Evolutionary conservation across 139 green algal species (phyloP).

Genomic region (Choricystis sp.): DNA sequence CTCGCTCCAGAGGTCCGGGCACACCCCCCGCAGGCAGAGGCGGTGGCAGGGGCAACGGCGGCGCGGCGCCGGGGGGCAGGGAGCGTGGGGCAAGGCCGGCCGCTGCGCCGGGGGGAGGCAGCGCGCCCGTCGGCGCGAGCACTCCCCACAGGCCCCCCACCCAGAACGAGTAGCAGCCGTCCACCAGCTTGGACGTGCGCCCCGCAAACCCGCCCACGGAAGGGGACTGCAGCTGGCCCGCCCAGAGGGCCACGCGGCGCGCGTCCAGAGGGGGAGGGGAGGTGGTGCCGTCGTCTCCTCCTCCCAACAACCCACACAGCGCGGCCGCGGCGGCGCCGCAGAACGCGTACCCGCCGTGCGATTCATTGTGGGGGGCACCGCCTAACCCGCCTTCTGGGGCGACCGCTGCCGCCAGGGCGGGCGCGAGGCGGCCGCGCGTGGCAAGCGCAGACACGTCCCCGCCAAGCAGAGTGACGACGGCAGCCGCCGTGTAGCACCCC

Average conservation of each 20-base stretch:
- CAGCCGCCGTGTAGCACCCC: slow-evolving; percentile 80
- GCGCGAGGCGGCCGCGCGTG: slow-evolving; percentile 24
- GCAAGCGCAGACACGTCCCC: slow-evolving; percentile 48
- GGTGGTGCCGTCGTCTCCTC: background rate
- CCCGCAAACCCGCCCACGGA: slow-evolving; percentile 91
- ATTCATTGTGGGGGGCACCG: slow-evolving; percentile 90
- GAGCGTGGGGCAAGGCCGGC: slow-evolving; percentile 1
- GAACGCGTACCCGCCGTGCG: slow-evolving; percentile 96
- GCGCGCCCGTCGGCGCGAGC: too few species aligned
- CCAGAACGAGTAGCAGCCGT: slow-evolving; percentile 96
- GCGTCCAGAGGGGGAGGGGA: slow-evolving; percentile 38
- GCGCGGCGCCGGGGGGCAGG: background rate
- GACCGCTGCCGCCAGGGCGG: slow-evolving; percentile 53
- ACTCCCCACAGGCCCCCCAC: too few species aligned
- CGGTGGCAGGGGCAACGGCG: slow-evolving; percentile 1
- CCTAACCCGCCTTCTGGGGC: slow-evolving; percentile 78
- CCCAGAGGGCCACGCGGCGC: slow-evolving; percentile 51
- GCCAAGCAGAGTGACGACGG: slow-evolving; percentile 48
- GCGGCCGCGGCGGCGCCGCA: slow-evolving; percentile 71
- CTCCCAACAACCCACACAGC: slow-evolving; percentile 29
- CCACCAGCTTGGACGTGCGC: slow-evolving; percentile 97
- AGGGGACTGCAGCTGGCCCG: slow-evolving; percentile 40
- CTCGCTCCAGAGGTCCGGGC: background rate
- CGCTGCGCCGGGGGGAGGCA: too few species aligned
- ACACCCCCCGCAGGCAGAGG: background rate